A percentile compares a stretch with the other conserved stretches of the same genome.
These are phyloP conservation scores for Verticillium zaregamsianum DNA, from an alignment of 2,329 filamentous ascomycete genomes.

Conservation along the genomic window DNA sequence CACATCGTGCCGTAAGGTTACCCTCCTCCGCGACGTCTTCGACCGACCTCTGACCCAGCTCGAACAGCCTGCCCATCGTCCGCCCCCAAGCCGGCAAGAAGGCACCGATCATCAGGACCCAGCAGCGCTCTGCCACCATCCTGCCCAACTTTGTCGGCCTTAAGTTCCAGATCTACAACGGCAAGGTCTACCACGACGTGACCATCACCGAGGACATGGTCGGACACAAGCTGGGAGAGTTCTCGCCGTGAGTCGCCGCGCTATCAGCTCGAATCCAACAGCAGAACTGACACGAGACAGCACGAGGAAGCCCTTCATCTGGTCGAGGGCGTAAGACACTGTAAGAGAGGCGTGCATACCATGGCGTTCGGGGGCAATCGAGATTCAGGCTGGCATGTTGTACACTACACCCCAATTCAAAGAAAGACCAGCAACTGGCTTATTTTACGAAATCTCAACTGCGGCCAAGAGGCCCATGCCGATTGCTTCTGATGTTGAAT, in stretches of 20 bases:
- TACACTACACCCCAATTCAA: background rate
- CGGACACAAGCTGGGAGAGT: constrained; percentile 90
- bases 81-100: constrained; percentile 56
- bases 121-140: constrained; percentile 84
- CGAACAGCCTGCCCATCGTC: constrained; percentile 58
- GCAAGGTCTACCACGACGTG: constrained; percentile 79
- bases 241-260: constrained; percentile 65
- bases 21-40: constrained; percentile 15
- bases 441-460: background rate
- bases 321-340: constrained; percentile 20
- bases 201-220: constrained; percentile 94
- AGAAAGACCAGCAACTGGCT: background rate
- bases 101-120: constrained; percentile 73
- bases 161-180: constrained; percentile 87
- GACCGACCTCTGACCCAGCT: constrained; percentile 9
- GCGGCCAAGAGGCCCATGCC: background rate
- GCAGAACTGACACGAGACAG: constrained; percentile 24
- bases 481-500: background rate
- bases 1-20: constrained; percentile 49
- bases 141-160: constrained; percentile 88
- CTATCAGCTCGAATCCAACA: background rate
- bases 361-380: background rate
- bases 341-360: background rate
- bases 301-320: constrained; percentile 56
- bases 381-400: background rate